phyloP scores from a whole-genome alignment of 2,329 filamentous ascomycete genomes.

The Fusarium transvaalense region DNA sequence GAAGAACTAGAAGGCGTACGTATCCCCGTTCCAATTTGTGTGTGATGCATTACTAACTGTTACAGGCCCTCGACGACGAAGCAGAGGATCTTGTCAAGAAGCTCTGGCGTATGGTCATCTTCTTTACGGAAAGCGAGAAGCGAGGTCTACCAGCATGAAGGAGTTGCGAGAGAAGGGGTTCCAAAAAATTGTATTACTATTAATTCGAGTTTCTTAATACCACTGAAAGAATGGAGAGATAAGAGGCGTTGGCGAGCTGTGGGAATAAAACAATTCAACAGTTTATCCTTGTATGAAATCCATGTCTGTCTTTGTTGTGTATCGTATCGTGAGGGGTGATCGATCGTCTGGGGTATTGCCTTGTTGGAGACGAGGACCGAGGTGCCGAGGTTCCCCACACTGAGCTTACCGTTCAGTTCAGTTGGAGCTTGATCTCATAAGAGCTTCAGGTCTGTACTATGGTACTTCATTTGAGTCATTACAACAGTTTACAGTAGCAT shows the following conservation, averaged over 20 bases:
- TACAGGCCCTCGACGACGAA: constrained; percentile 89
- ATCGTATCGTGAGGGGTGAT: constrained; percentile 28
- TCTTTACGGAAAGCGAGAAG: constrained; percentile 96
- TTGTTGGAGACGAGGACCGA: constrained; percentile 37
- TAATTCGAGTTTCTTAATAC: constrained; percentile 31
- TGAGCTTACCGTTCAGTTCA: constrained; percentile 23
- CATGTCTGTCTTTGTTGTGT: neutral
- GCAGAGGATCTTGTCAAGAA: constrained; percentile 95
- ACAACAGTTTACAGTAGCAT: constrained; percentile 8
- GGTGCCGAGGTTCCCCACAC: constrained; percentile 51
- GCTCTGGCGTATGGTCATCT: constrained; percentile 98
- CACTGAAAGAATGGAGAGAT: constrained; percentile 12
- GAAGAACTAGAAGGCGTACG: constrained; percentile 86
- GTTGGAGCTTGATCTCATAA: constrained; percentile 20
- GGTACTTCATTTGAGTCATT: neutral
- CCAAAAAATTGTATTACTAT: constrained; percentile 38
- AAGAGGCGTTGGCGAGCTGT: constrained; percentile 29
- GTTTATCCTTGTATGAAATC: constrained; percentile 2
- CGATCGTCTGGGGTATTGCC: constrained; percentile 26
- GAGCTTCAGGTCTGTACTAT: constrained; percentile 11
- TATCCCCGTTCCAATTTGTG: constrained; percentile 41
- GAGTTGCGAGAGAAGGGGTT: neutral
- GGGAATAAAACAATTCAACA: constrained; percentile 17
- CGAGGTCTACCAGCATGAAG: constrained; percentile 78
- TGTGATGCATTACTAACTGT: constrained; percentile 35